Percentiles rank a stretch among this genome's conserved stretches.
Conservation (phyloP, 306 rosid species). For the Trifolium dubium region DNA sequence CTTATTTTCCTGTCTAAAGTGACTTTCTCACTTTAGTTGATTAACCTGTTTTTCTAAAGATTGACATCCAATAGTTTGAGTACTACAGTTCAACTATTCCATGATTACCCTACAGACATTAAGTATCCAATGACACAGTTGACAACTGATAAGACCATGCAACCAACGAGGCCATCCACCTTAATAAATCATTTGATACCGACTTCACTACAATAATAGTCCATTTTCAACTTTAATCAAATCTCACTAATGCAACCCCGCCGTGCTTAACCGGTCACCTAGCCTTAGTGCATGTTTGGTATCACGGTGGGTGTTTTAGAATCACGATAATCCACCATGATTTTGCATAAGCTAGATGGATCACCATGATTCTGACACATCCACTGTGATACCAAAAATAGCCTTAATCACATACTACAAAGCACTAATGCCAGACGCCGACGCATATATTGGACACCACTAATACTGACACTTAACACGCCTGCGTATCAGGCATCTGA, state of each 20-base stretch:
- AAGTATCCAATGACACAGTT: slow-evolving; percentile 24
- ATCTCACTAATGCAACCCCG: neutral
- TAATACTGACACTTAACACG: neutral
- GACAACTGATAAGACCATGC: slow-evolving; percentile 5
- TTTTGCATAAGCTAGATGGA: too few species aligned
- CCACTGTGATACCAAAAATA: too few species aligned
- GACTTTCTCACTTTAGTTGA: neutral
- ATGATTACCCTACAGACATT: slow-evolving; percentile 3
- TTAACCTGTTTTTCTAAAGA: neutral
- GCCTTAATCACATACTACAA: too few species aligned
- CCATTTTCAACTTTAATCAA: neutral
- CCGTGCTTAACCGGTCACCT: slow-evolving; percentile 4
- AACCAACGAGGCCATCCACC: slow-evolving; percentile 16
- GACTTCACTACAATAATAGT: neutral
- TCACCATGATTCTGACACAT: too few species aligned
- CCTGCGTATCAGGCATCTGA: neutral
- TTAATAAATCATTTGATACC: neutral
- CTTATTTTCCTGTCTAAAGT: too few species aligned
- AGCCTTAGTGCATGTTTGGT: neutral
- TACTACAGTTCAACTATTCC: slow-evolving; percentile 2
- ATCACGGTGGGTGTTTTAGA: too few species aligned
- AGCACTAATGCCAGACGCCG: too few species aligned
- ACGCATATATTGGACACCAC: too few species aligned
- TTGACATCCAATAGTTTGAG: slow-evolving; percentile 1
- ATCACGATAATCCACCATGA: too few species aligned